A percentile compares a stretch with the other conserved stretches of the same genome.
Evolutionary conservation across 1,284 basidiomycete genomes (phyloP).

Genomic region (Sanghuangporus weigelae): DNA sequence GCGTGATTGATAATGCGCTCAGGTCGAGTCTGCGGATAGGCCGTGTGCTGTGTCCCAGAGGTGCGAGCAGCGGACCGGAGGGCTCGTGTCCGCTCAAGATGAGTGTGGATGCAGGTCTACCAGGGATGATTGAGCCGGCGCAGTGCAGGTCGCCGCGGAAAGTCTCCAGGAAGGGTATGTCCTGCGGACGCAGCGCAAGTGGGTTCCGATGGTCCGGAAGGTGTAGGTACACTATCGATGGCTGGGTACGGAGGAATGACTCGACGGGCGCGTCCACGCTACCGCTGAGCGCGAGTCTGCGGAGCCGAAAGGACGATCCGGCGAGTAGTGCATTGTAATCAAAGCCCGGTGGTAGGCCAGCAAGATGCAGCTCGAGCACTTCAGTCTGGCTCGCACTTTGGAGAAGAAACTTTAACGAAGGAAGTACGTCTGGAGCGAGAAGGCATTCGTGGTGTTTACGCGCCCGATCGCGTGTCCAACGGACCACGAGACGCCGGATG

Average conservation of each 20-base stretch:
- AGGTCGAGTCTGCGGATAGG: conserved; percentile 53
- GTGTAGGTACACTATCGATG: conserved; percentile 42
- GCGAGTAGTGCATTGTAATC: conserved; percentile 25
- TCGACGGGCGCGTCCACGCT: conserved; percentile 36
- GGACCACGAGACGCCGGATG: conserved; percentile 43
- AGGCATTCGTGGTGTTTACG: conserved; percentile 29
- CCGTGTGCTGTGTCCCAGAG: conserved; percentile 40
- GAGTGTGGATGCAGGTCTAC: conserved; percentile 49
- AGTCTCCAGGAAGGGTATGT: conserved; percentile 41
- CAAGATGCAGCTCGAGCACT: conserved; percentile 51
- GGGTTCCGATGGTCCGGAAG: conserved; percentile 42
- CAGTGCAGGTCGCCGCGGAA: conserved; percentile 56
- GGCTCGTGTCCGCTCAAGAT: conserved; percentile 52
- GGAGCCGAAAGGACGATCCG: conserved; percentile 33
- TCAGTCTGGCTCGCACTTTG: conserved; percentile 33
- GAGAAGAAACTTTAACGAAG: conserved; percentile 19
- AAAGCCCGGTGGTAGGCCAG: conserved; percentile 27
- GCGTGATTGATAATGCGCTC: conserved; percentile 52
- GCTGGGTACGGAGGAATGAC: conserved; percentile 39
- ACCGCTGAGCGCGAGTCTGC: conserved; percentile 46
- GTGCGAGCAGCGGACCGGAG: conserved; percentile 43
- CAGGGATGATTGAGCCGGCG: conserved; percentile 54
- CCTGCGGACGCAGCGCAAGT: conserved; percentile 33
- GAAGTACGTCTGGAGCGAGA: conserved; percentile 24
- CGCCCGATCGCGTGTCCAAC: conserved; percentile 34